Evolutionary conservation across 768 basidiomycete species (phyloP), one percentile per base, ranked within the genome.

Genomic region (Psilocybe azurescens): DNA sequence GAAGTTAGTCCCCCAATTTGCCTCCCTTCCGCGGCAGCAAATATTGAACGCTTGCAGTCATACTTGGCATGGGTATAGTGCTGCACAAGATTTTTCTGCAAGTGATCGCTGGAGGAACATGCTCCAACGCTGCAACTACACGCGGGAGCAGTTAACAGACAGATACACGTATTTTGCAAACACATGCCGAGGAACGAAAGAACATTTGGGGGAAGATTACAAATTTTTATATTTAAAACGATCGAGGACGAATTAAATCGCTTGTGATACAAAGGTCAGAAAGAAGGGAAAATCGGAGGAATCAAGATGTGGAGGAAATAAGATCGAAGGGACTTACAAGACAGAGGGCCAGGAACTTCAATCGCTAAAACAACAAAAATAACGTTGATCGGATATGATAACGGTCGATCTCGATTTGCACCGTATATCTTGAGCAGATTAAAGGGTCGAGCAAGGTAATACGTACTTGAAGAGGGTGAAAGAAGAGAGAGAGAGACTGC

Each of bases 161-260:
- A 51, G 47, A 56, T 56, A 62, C 56, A 62, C 61, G 61, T 62
- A 62, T 58, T 58, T 56, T 41, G 41, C 33, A 53, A 53, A 61
- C 50, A 53, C 56, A 58, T 62, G 61, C 56, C 32, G 56, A 49
- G 61, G 56, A 62, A 62, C 32, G 32, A 62, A 58, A 58, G 10
- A 41, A 53, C 61, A 38, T 62, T 51, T 57, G 61, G 61, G 55
- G 56, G 56, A 58, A 36, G 56, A 49, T 53, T 61, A 46, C 32
- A 62, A 44, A 62, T 50, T 33, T 20, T 39, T 33, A 18, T 51
- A 50, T 32, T 46, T 49, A 16, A 38, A 62, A 47, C 51, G 13
- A 52, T 49, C 36, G 29, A 51, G 52, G 52, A 53, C 14, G n/a
- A 36, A 36, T 46, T 54, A 54, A 55, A 55, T 48, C 48, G 48